Percentiles rank a stretch among this genome's conserved stretches.
These are phyloP conservation scores for Lasiosphaeris hirsuta DNA, from an alignment of 495 filamentous ascomycete genomes.

Conservation along the genomic window DNA sequence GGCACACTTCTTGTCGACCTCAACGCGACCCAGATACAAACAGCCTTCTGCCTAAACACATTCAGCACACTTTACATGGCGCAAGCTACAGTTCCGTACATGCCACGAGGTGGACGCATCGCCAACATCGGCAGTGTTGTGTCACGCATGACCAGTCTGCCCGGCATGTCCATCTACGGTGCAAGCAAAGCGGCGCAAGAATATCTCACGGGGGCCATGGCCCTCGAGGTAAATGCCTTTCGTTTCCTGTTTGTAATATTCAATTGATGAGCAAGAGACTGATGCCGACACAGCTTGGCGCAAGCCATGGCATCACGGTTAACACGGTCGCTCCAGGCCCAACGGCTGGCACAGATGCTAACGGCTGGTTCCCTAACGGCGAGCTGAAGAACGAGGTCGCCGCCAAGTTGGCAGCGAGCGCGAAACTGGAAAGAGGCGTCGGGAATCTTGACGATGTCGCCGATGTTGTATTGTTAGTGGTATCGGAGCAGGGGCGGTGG, in stretches of 20 bases:
- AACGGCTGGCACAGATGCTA: conserved; percentile 25
- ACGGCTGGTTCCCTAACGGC: conserved; percentile 1
- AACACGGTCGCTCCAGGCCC: conserved; percentile 38
- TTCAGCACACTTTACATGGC: conserved; percentile 30
- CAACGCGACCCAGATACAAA: conserved; percentile 18
- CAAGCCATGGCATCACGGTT: conserved; percentile 36
- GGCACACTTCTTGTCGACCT: background rate
- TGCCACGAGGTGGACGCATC: conserved; percentile 38
- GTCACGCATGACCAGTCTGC: conserved; percentile 24
- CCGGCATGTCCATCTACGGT: conserved; percentile 19
- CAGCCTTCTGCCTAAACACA: conserved; percentile 26
- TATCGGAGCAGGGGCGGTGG: conserved; percentile 48
- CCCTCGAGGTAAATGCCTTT: conserved; percentile 24
- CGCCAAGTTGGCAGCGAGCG: conserved; percentile 28
- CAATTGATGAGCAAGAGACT: background rate
- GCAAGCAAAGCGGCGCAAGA: conserved; percentile 36
- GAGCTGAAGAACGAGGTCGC: conserved; percentile 4
- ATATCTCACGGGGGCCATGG: conserved; percentile 24
- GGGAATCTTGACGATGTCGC: conserved; percentile 43
- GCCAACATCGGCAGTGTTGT: conserved; percentile 43
- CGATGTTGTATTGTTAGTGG: conserved; percentile 45
- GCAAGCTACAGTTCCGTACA: conserved; percentile 31
- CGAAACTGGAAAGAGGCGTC: conserved; percentile 21
- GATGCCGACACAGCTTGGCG: conserved; percentile 28
- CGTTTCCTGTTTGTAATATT: background rate